Conservation (phyloP, 2,329 filamentous ascomycete genomes). For the Colletotrichum sp. region DNA sequence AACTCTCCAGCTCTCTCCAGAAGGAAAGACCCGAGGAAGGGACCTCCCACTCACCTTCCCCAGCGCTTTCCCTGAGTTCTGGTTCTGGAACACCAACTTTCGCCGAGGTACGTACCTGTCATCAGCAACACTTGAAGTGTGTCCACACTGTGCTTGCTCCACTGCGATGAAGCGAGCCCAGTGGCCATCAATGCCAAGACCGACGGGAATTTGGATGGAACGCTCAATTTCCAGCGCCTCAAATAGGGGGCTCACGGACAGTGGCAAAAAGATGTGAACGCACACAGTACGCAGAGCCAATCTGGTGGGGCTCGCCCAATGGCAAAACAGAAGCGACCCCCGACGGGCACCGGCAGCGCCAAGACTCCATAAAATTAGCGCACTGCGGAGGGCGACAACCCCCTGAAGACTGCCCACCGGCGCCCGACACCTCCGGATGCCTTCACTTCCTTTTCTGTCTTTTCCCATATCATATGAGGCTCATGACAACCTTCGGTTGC, state of each 20-base stretch:
- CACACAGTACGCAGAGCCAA: not conserved
- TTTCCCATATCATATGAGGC: not conserved
- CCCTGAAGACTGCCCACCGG: not conserved
- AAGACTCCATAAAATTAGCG: slow-evolving; percentile 18
- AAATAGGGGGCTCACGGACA: not conserved
- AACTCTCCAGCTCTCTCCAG: not conserved
- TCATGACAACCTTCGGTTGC: not conserved
- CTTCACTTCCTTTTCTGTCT: not conserved
- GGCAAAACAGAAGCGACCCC: not conserved
- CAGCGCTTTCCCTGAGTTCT: not conserved
- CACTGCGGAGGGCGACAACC: not conserved
- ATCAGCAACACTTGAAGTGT: not conserved
- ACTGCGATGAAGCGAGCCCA: not conserved
- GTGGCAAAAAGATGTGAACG: not conserved
- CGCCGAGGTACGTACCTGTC: not conserved
- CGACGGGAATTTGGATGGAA: slow-evolving; percentile 11
- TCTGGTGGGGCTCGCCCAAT: not conserved
- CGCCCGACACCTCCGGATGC: not conserved
- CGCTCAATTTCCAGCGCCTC: slow-evolving; percentile 13
- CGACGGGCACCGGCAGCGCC: not conserved
- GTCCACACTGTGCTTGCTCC: not conserved
- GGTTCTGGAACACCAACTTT: not conserved
- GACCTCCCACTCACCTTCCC: not conserved
- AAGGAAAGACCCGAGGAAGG: not conserved
- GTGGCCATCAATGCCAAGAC: slow-evolving; percentile 6